Evolutionary conservation across 73 alveolate species (phyloP), one percentile per base, ranked within the genome.

Genomic region (Tetrahymena thermophila): DNA sequence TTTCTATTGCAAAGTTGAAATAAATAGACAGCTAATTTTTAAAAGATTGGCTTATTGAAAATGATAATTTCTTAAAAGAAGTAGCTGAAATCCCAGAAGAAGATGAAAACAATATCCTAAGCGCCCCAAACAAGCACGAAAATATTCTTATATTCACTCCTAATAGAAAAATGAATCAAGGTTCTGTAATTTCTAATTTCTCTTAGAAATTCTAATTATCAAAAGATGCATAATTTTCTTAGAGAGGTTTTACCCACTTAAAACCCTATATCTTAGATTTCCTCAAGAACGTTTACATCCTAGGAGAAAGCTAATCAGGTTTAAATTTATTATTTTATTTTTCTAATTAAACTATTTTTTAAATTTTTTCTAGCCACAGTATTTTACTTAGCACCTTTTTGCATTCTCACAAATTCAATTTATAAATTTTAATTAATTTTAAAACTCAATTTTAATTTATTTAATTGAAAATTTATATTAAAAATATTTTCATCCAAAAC

Each of bases 1-100:
- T 95, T 15, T 94, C 97, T 10, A 95, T 85, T 85, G 93, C 94
- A 23, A 95, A 95, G 35, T 34, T 71, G 25, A 95, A 94, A 55
- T 38, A 37, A 85, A 85, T 85, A 15, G 94, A 71, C 34, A 40
- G 44, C 44, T 85, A 35, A 43, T 85, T 85, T 85, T 85, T 95
- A 35, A 55, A 85, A 0, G 93, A 50, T 43, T 37, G 71, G 40
- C 95, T 95, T 0, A 84, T 89, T 35, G 95, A 44, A 40, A 35
- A 43, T 35, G 97, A 95, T 56, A 42, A 89, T 21, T 84, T 95
- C 38, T 14, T 89, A 9, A 35, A 35, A 15, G 71, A 89, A 85
- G 85, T 93, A 31, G 40, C 94, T 10, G 84, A 40, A n/a, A 34
- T 85, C 15, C 23, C 23, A 43, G 84, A 95, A 43, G 56, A 89